Base-by-base conservation (phyloP, 352 stramenopile species). In the Plasmopara halstedii region DNA sequence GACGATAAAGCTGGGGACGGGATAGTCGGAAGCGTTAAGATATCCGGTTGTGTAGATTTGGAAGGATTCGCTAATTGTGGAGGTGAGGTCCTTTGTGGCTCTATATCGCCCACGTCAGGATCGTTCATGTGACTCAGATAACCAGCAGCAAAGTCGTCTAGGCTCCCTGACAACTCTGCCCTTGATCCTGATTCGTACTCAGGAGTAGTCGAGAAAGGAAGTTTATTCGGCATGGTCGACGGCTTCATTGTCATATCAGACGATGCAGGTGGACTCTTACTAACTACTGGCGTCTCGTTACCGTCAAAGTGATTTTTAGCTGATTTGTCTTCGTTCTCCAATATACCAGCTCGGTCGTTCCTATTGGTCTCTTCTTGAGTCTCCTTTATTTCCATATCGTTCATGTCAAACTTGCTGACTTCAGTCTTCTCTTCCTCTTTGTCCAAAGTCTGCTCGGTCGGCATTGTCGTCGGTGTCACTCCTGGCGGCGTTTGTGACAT, bases 1-100 rank as follows among this genome's bases (percentile, higher is more conserved):
- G 27, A 33, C 3, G 47, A 42, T 8, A 43, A 21, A 5, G 41
- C 13, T 2, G 46, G 21, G 4, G 47, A 14, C 11, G 55, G 17
- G 2, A 37, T 44, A 6, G 52, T 52, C 23, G 51, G 36, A 9
- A 39, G 46, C 17, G 38, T 42, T 10, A 56, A 8, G 34, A n/a
- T 35, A 18, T 35, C 8, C 6, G 31, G 31, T 18, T 17, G 31
- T 3, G 31, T 2, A 18, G 7, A 6, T 35, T 8, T 14, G 14
- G 31, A 13, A 35, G 31, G 3, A 5, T 2, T 4, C 11, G n/a
- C n/a, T n/a, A n/a, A n/a, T n/a, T n/a, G n/a, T n/a, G n/a, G n/a
- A n/a, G n/a, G n/a, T n/a, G n/a, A n/a, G n/a, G n/a, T n/a, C n/a
- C n/a, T n/a, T n/a, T n/a, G n/a, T n/a, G n/a, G n/a, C n/a, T n/a